Evolutionary conservation across 78 protist genomes (phyloP).

Genomic region (Goniomonas avonlea): DNA sequence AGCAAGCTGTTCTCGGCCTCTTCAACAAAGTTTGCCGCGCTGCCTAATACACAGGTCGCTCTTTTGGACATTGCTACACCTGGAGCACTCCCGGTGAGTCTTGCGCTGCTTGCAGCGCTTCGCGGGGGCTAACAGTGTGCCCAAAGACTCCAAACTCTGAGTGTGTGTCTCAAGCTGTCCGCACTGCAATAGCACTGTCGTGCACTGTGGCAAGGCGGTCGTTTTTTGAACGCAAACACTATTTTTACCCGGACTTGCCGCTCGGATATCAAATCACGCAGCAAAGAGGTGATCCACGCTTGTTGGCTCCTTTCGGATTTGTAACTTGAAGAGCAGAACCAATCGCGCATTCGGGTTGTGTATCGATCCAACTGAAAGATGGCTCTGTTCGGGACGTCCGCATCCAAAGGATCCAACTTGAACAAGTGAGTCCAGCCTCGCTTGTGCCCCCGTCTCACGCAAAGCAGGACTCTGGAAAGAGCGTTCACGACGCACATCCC

Average conservation of each 20-base stretch:
- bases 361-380: background rate
- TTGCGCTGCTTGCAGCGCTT: no score
- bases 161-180: slow-evolving; percentile 70
- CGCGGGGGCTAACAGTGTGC: no score
- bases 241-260: slow-evolving; percentile 75
- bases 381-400: background rate
- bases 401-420: background rate
- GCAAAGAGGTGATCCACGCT: background rate
- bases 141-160: background rate
- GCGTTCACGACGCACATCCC: background rate
- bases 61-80: slow-evolving; percentile 28
- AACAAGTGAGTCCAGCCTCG: background rate
- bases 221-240: slow-evolving; percentile 77
- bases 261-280: slow-evolving; percentile 84
- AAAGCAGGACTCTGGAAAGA: slow-evolving; percentile 31
- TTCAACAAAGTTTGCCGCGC: background rate
- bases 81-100: slow-evolving; percentile 34
- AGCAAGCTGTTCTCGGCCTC: slow-evolving; percentile 45
- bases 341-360: background rate
- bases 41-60: slow-evolving; percentile 15
- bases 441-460: background rate
- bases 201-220: slow-evolving; percentile 35
- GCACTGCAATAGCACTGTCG: slow-evolving; percentile 53
- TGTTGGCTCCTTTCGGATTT: background rate
- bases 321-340: background rate